These are phyloP conservation scores for Tolypocladium guangdongense DNA, from an alignment of 2,329 filamentous ascomycete species.

Conservation along the genomic window DNA sequence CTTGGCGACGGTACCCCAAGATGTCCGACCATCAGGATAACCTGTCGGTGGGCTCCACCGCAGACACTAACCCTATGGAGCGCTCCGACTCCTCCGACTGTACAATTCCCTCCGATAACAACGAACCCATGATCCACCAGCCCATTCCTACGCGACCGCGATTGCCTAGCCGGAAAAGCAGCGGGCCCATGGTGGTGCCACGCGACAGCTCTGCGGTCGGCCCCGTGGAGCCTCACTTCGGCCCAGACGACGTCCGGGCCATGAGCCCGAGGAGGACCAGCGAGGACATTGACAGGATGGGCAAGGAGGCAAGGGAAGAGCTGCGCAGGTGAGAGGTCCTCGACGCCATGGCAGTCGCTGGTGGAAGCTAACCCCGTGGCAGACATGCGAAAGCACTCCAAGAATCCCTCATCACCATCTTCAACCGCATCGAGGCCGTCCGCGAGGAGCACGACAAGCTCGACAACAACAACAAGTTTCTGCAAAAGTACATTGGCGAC, in stretches of 20 bases:
- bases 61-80: constrained; percentile 21
- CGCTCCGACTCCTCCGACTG: constrained; percentile 26
- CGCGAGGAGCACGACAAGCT: constrained; percentile 93
- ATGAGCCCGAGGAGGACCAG: constrained; percentile 92
- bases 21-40: constrained; percentile 14
- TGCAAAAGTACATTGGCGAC: constrained; percentile 96
- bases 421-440: constrained; percentile 89
- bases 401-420: constrained; percentile 77
- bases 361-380: constrained; percentile 3
- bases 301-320: constrained; percentile 66
- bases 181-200: constrained; percentile 72
- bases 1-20: background rate
- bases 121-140: constrained; percentile 32
- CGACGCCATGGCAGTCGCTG: background rate
- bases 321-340: constrained; percentile 38
- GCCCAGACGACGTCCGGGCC: constrained; percentile 77
- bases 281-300: constrained; percentile 80
- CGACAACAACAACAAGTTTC: constrained; percentile 90
- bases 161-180: constrained; percentile 64
- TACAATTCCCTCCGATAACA: constrained; percentile 22
- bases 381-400: constrained; percentile 86
- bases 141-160: constrained; percentile 51
- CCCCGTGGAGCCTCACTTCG: constrained; percentile 62
- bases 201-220: constrained; percentile 65
- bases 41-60: constrained; percentile 11